Evolutionary conservation across 768 basidiomycete species (phyloP).

Genomic region (Phylloporus rhodoxanthus): DNA sequence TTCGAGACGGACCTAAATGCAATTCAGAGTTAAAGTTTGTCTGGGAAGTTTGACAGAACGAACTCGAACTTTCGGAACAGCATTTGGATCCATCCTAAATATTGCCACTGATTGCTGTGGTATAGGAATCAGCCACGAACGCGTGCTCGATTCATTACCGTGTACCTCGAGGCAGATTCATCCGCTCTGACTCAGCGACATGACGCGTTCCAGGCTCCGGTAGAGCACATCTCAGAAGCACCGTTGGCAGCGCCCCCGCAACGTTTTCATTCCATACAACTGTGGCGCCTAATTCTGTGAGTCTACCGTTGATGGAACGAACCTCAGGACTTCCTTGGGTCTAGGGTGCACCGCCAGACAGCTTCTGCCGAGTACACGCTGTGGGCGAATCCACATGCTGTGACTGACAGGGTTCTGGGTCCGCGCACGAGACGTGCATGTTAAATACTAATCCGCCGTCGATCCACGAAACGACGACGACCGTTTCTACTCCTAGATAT

Average conservation of each 20-base stretch:
- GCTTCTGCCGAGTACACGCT: too few relatives aligned
- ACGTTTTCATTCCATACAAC: not conserved
- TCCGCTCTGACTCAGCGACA: slow-evolving; percentile 7
- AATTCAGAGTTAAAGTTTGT: not conserved
- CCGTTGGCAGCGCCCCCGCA: not conserved
- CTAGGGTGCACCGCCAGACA: not conserved
- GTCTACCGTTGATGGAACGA: not conserved
- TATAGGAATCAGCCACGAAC: not conserved
- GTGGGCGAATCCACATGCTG: not conserved
- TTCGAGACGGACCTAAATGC: not conserved
- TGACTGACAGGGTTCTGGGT: not conserved
- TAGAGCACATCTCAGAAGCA: not conserved
- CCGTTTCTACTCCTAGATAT: not conserved
- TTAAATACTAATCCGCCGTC: not conserved
- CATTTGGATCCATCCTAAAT: not conserved
- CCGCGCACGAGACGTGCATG: not conserved
- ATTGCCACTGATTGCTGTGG: not conserved
- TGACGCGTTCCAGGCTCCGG: not conserved
- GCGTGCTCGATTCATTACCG: not conserved
- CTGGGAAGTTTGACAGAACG: not conserved
- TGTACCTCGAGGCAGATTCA: not conserved
- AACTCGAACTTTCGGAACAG: not conserved
- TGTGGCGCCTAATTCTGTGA: too few relatives aligned
- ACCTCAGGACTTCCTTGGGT: not conserved
- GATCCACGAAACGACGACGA: not conserved